Evolutionary conservation across 768 basidiomycete species (phyloP).

Genomic region (Lactifluus piperatus): DNA sequence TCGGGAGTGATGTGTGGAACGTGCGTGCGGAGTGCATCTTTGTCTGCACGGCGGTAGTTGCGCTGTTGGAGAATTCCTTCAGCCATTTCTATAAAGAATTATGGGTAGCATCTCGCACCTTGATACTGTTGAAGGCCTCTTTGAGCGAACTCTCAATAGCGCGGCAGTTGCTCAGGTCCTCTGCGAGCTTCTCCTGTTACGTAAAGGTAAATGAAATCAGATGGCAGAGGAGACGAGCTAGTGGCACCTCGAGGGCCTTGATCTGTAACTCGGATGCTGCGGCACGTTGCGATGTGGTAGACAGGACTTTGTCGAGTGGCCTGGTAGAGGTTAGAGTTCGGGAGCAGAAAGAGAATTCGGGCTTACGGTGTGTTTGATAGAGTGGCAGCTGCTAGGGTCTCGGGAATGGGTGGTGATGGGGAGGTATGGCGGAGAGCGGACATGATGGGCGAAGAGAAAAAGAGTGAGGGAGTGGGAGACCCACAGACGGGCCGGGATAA

Average conservation of each 20-base stretch:
- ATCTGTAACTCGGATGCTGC: slow-evolving; percentile 8
- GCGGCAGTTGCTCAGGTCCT: slow-evolving; percentile 65
- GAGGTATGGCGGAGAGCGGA: not conserved
- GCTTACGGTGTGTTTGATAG: not conserved
- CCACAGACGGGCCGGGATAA: not conserved
- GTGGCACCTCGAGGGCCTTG: slow-evolving; percentile 11
- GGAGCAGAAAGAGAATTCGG: too few species aligned
- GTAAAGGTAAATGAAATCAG: not conserved
- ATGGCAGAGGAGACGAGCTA: not conserved
- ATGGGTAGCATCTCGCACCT: slow-evolving; percentile 34
- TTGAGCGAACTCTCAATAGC: slow-evolving; percentile 63
- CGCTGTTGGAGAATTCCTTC: slow-evolving; percentile 32
- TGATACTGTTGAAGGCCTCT: slow-evolving; percentile 51
- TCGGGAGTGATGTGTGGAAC: slow-evolving; percentile 53
- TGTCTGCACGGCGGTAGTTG: slow-evolving; percentile 50
- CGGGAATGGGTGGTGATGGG: not conserved
- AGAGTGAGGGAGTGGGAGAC: not conserved
- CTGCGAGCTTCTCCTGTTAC: slow-evolving; percentile 53
- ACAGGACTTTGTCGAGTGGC: not conserved
- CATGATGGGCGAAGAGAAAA: not conserved
- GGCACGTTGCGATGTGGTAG: slow-evolving; percentile 4
- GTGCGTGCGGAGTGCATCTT: slow-evolving; percentile 43
- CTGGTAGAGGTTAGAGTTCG: not conserved
- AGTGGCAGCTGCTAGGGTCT: not conserved
- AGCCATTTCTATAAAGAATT: not conserved